Base-by-base conservation (phyloP, 2,329 filamentous ascomycete genomes). In the Biscogniauxia mediterranea region DNA sequence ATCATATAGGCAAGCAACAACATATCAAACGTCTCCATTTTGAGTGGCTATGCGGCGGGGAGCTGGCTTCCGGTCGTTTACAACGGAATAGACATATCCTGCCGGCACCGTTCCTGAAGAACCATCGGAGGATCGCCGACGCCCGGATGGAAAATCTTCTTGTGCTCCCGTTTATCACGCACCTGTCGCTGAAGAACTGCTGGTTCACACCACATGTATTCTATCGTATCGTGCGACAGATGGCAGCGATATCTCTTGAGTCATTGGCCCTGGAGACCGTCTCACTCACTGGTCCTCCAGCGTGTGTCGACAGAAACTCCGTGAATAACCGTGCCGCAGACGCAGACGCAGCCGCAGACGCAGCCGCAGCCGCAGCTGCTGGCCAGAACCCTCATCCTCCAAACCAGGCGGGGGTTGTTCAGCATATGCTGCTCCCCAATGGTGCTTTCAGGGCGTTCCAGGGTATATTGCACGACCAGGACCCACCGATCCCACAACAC, bases 41-140 rank as follows among this genome's bases (percentile, higher is more conserved):
- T 60, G 89, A 90, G 61, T 92, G 87, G 83, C 77, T 83, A 5
- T 85, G 83, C 57, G 88, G 89, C 52, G 89, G 89, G 26, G 89
- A 92, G 74, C 83, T 88, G 65, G 86, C 85, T 2, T 76, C 83
- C 19, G 87, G 88, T 23, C 74, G 84, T 2, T 82, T 81, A 65
- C 85, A 86, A 38, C 82, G 89, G 25, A 89, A 89, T 67, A 79
- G 80, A 59, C 80, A 86, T 66, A 72, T 91, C 32, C 75, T 91
- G 19, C 86, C 88, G 0, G 86, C 85, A 8, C 89, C 87, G 1
- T 74, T 87, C 61, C 68, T 81, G 42, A 70, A 69, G 57, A 28
- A 60, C 9, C 57, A 67, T 19, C 63, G 67, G 19, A 61, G 60
- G 52, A 38, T 64, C 17, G 38, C 67, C 11, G 56, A 70, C 9